Conservation (phyloP, 768 basidiomycete genomes). For the Russula earlei region DNA sequence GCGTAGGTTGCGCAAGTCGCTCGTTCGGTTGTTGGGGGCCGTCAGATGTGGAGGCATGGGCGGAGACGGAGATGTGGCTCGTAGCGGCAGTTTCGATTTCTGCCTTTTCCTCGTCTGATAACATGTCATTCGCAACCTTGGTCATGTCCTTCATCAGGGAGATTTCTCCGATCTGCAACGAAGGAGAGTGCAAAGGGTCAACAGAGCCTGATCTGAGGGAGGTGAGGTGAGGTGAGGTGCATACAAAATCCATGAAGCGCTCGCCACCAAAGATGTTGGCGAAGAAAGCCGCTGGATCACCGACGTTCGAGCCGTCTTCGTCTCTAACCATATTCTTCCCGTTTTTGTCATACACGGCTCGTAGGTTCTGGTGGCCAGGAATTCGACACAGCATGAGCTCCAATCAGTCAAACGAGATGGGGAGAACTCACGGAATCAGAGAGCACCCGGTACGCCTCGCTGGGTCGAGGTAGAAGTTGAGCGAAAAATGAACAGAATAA, state of each 20-base stretch:
- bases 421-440: slow-evolving; percentile 55
- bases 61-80: slow-evolving; percentile 21
- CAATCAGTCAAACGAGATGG: not conserved
- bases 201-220: not conserved
- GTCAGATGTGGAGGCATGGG: not conserved
- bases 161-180: slow-evolving; percentile 87
- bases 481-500: not conserved
- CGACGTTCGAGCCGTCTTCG: slow-evolving; percentile 69
- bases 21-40: not conserved
- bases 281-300: slow-evolving; percentile 92
- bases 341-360: slow-evolving; percentile 90
- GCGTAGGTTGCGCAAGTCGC: not conserved
- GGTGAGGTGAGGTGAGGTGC: slow-evolving; percentile 24
- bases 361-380: slow-evolving; percentile 46
- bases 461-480: slow-evolving; percentile 24
- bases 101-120: slow-evolving; percentile 87
- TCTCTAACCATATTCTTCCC: slow-evolving; percentile 85
- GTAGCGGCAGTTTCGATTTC: slow-evolving; percentile 34
- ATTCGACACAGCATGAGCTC: not conserved
- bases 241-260: slow-evolving; percentile 78
- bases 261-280: slow-evolving; percentile 95
- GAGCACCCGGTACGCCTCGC: slow-evolving; percentile 92
- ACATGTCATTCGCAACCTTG: slow-evolving; percentile 72
- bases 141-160: slow-evolving; percentile 93
- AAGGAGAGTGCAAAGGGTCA: not conserved